Evolutionary conservation across 805 yeast genomes (phyloP).

Genomic region (Jamesozyma rosinii): DNA sequence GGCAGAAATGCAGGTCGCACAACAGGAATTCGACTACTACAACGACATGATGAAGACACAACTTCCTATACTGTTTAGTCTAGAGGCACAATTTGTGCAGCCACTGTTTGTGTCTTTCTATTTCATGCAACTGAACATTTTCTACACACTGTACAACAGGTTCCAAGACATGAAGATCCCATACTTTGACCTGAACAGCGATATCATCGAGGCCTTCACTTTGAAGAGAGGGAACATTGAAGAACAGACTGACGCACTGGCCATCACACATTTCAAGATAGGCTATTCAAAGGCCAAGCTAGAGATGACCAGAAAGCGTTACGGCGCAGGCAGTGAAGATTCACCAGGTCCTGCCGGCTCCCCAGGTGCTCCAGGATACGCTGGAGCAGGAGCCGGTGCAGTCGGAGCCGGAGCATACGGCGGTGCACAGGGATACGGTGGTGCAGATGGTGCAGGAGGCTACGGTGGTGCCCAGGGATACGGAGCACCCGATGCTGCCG

Average conservation of each 20-base stretch:
- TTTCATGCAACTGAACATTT: slow-evolving; percentile 95
- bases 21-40: slow-evolving; percentile 91
- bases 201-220: slow-evolving; percentile 69
- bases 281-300: slow-evolving; percentile 81
- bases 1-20: slow-evolving; percentile 81
- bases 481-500: slow-evolving; percentile 16
- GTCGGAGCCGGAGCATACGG: slow-evolving; percentile 9
- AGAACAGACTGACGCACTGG: slow-evolving; percentile 79
- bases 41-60: slow-evolving; percentile 90
- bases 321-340: slow-evolving; percentile 34
- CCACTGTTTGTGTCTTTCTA: slow-evolving; percentile 91
- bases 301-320: slow-evolving; percentile 73
- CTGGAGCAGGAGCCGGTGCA: slow-evolving; percentile 13
- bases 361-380: slow-evolving; percentile 9
- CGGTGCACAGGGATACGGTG: slow-evolving; percentile 20
- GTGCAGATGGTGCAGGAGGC: slow-evolving; percentile 15
- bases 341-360: slow-evolving; percentile 14
- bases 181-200: slow-evolving; percentile 79
- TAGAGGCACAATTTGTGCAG: slow-evolving; percentile 86
- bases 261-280: slow-evolving; percentile 81
- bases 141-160: slow-evolving; percentile 80
- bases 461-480: slow-evolving; percentile 14
- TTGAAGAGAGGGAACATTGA: slow-evolving; percentile 85
- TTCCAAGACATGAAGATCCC: slow-evolving; percentile 97
- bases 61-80: slow-evolving; percentile 73